Evolutionary conservation across 177 flowering plant species (phyloP), one percentile per base, ranked within the genome.

Genomic region (Vitis hybrid): DNA sequence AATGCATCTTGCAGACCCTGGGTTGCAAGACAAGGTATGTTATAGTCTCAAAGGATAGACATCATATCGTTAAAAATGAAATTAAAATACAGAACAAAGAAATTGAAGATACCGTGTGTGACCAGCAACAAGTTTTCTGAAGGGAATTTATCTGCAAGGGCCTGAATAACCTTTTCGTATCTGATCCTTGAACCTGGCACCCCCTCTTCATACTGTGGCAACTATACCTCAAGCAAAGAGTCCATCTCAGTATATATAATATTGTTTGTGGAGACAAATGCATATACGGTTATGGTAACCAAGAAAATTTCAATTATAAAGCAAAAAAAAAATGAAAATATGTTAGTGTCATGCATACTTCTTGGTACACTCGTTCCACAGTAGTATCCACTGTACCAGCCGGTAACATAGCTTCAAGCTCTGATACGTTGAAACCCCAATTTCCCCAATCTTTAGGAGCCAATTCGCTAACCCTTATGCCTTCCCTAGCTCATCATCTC

Each of bases 61-160:
- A 55, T 47, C 22, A 28, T 14, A 15, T 2, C 2, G 7, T 15
- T n/a, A 11, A 60, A 60, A 33, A 57, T 59, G 11, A 11, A 62
- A 62, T 28, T 24, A 17, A 22, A 12, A 62, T 19, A 0, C 51
- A 0, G 28, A 22, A 12, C 18, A 31, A 68, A 28, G 1, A 19
- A 24, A 24, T 28, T 22, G 53, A 61, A 17, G 47, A 71, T 72
- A 92, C 97, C 97, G 56, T 92, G 98, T 1, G 97, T 86, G 24
- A 94, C 90, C 63, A 94, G 82, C 80, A 94, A 79, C 83, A 92
- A 71, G 78, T 92, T 91, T 59, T 92, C 94, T 1, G 77, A 55
- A 14, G 95, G 97, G 69, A 75, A 89, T 79, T 83, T 88, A 79
- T 94, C 86, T 11, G 98, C 97, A 65, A 94, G 91, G 14, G 83